These are phyloP conservation scores for Stemphylium vesicarium DNA, from an alignment of 2,329 filamentous ascomycete genomes.

Conservation along the genomic window DNA sequence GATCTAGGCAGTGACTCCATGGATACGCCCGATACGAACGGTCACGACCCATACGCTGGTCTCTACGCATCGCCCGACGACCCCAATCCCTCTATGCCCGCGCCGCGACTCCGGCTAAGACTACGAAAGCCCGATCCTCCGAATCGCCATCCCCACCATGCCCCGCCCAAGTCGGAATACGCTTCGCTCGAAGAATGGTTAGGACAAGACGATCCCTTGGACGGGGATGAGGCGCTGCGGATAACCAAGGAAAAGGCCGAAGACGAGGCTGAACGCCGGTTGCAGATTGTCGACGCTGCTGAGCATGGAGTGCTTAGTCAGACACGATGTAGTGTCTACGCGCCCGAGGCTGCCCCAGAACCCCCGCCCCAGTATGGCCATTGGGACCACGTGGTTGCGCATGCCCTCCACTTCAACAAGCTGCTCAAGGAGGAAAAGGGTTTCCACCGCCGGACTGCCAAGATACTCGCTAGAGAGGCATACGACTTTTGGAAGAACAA, in stretches of 20 bases:
- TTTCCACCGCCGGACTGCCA: constrained; percentile 77
- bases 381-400: constrained; percentile 80
- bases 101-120: constrained; percentile 54
- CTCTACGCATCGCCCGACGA: constrained; percentile 29
- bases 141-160: constrained; percentile 60
- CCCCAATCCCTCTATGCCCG: constrained; percentile 25
- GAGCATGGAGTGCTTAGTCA: constrained; percentile 77
- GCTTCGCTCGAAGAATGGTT: constrained; percentile 70
- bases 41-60: constrained; percentile 28
- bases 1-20: constrained; percentile 17
- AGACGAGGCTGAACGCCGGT: constrained; percentile 72
- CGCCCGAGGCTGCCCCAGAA: constrained; percentile 73
- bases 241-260: constrained; percentile 41
- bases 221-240: constrained; percentile 50
- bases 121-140: constrained; percentile 59
- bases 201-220: constrained; percentile 57
- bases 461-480: constrained; percentile 78
- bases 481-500: constrained; percentile 75
- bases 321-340: constrained; percentile 73
- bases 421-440: constrained; percentile 80
- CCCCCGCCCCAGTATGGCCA: constrained; percentile 84
- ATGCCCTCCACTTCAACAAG: constrained; percentile 79
- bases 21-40: constrained; percentile 20
- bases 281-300: constrained; percentile 74
- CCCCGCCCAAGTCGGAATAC: constrained; percentile 54